Evolutionary conservation across 805 yeast species (phyloP).

Genomic region (Tetrapisispora nanseiensis): DNA sequence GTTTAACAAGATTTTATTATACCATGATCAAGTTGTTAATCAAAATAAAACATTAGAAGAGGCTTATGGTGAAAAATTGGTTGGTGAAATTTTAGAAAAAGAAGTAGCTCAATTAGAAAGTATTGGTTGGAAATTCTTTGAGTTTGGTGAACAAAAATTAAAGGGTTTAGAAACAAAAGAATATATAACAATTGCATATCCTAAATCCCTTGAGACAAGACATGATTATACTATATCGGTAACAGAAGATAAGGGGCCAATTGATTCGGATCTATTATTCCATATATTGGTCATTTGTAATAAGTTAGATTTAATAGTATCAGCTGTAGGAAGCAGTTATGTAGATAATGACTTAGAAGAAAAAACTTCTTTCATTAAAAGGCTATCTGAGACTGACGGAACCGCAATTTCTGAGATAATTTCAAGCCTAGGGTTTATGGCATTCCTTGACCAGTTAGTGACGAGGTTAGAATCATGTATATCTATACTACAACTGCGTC

Average conservation of each 20-base stretch:
- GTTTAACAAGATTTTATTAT: slow-evolving; percentile 45
- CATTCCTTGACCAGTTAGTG: slow-evolving; percentile 53
- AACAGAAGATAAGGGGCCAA: slow-evolving; percentile 22
- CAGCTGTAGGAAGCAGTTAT: slow-evolving; percentile 38
- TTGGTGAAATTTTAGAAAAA: slow-evolving; percentile 50
- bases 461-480: slow-evolving; percentile 60
- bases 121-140: slow-evolving; percentile 57
- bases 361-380: slow-evolving; percentile 5
- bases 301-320: slow-evolving; percentile 48
- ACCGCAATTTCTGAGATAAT: slow-evolving; percentile 14
- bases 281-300: slow-evolving; percentile 46
- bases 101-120: slow-evolving; percentile 58
- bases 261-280: slow-evolving; percentile 35
- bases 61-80: slow-evolving; percentile 33
- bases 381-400: slow-evolving; percentile 11
- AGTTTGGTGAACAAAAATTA: slow-evolving; percentile 77
- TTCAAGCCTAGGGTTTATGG: slow-evolving; percentile 37
- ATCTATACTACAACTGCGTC: slow-evolving; percentile 36
- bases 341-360: slow-evolving; percentile 8
- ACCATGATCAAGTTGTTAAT: slow-evolving; percentile 27
- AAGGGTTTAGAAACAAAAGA: slow-evolving; percentile 95
- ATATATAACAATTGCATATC: slow-evolving; percentile 67
- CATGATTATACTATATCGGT: slow-evolving; percentile 34
- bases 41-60: slow-evolving; percentile 27
- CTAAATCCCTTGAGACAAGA: slow-evolving; percentile 53